phyloP scores from a whole-genome alignment of 192 early-diverging fungal species.

The Backusella liffmaniae region DNA sequence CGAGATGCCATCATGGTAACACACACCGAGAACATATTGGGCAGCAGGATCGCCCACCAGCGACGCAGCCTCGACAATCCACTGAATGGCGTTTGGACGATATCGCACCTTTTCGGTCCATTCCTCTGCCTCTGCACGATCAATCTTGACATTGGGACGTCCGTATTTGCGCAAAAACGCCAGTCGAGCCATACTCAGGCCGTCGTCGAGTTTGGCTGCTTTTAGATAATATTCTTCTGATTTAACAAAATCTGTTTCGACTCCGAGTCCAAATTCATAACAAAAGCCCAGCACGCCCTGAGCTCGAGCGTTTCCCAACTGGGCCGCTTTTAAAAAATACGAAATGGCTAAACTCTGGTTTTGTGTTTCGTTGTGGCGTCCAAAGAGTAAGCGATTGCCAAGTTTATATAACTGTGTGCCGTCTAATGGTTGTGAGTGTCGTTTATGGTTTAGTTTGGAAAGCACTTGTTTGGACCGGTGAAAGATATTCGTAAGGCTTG shows the following conservation, averaged over 20 bases:
- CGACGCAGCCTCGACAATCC: conserved; percentile 61
- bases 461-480: not conserved
- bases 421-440: not conserved
- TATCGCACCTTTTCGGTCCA: conserved; percentile 61
- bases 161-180: conserved; percentile 82
- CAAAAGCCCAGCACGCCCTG: conserved; percentile 76
- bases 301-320: conserved; percentile 42
- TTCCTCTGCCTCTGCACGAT: conserved; percentile 78
- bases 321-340: conserved; percentile 41
- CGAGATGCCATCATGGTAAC: conserved; percentile 66
- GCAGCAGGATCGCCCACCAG: conserved; percentile 68
- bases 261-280: conserved; percentile 83
- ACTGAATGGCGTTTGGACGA: conserved; percentile 50
- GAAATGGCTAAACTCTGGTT: conserved; percentile 18
- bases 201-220: conserved; percentile 59
- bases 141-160: conserved; percentile 74
- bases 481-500: not conserved
- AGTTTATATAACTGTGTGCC: conserved; percentile 13
- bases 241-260: conserved; percentile 53
- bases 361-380: conserved; percentile 9
- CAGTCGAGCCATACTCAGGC: conserved; percentile 65
- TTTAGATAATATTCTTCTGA: conserved; percentile 67
- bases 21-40: conserved; percentile 76
- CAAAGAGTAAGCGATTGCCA: conserved; percentile 27
- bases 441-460: conserved; percentile 9